Evolutionary conservation across 2,329 filamentous ascomycete species (phyloP).

Genomic region (Trichoderma sp.): DNA sequence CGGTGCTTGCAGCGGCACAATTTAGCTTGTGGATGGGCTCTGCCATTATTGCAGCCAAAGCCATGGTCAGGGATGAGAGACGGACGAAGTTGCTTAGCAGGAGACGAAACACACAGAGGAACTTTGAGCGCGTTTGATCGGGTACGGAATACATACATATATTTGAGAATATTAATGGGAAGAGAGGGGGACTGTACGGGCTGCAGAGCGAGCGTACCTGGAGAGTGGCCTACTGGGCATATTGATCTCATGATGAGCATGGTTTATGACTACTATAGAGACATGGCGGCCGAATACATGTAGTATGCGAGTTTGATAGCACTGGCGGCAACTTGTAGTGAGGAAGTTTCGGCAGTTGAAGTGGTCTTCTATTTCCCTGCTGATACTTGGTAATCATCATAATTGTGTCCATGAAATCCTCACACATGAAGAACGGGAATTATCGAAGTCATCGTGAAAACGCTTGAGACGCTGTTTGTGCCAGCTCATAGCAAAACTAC

Average conservation of each 20-base stretch:
- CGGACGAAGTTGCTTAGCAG: not conserved
- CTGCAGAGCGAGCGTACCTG: not conserved
- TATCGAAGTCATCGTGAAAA: not conserved
- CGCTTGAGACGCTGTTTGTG: not conserved
- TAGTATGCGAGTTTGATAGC: not conserved
- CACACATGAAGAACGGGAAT: not conserved
- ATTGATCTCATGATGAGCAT: not conserved
- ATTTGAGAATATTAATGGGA: not conserved
- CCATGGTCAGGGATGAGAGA: slow-evolving; percentile 24
- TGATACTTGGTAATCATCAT: not conserved
- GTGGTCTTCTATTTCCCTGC: not conserved
- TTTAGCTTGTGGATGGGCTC: slow-evolving; percentile 55
- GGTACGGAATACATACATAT: not conserved
- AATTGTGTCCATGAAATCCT: not conserved
- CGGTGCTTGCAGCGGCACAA: slow-evolving; percentile 53
- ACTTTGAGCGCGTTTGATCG: not conserved
- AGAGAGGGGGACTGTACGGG: not conserved
- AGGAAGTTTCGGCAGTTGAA: not conserved
- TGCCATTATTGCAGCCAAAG: slow-evolving; percentile 45
- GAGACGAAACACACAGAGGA: not conserved
- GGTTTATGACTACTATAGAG: not conserved
- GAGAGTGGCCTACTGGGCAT: not conserved
- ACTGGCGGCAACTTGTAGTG: not conserved
- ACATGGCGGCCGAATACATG: not conserved
- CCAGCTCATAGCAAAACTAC: not conserved